These are phyloP conservation scores for Moricandia arvensis DNA, from an alignment of 345 rosid genomes.

Conservation along the genomic window DNA sequence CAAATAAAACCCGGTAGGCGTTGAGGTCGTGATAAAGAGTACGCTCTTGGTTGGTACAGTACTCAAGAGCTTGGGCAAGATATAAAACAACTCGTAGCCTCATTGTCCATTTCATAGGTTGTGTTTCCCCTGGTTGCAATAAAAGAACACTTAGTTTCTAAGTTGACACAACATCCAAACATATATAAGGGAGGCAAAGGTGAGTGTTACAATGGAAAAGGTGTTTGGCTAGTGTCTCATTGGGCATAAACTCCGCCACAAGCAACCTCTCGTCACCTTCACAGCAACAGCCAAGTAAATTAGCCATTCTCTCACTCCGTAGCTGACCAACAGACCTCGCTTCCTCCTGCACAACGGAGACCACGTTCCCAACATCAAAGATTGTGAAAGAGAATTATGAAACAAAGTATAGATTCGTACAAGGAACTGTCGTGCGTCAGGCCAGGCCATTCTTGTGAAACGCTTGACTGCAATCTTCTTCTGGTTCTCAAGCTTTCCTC, in stretches of 20 bases:
- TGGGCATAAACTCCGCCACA: constrained; percentile 83
- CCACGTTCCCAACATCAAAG: constrained; percentile 9
- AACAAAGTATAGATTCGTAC: constrained; percentile 26
- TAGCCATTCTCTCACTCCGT: constrained; percentile 70
- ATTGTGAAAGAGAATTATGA: not conserved
- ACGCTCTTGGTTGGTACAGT: constrained; percentile 84
- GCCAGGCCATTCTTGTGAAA: constrained; percentile 87
- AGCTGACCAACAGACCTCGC: constrained; percentile 88
- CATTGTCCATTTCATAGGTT: constrained; percentile 99
- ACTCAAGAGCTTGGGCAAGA: constrained; percentile 92
- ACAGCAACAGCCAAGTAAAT: constrained; percentile 87
- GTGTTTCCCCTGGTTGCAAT: constrained; percentile 72
- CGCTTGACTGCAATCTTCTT: constrained; percentile 83
- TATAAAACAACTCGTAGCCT: constrained; percentile 88
- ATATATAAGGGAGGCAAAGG: not conserved
- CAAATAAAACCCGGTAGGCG: constrained; percentile 89
- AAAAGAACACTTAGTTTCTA: constrained; percentile 1
- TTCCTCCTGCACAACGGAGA: constrained; percentile 56
- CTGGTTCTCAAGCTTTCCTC: constrained; percentile 76
- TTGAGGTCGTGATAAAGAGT: constrained; percentile 88
- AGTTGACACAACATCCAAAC: no score
- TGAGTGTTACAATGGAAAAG: constrained; percentile 69
- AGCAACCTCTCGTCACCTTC: constrained; percentile 87
- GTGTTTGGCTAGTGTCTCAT: constrained; percentile 93
- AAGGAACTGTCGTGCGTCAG: constrained; percentile 78